These are phyloP conservation scores for Globisporangium splendens DNA, from an alignment of 352 stramenopile genomes.

Conservation along the genomic window DNA sequence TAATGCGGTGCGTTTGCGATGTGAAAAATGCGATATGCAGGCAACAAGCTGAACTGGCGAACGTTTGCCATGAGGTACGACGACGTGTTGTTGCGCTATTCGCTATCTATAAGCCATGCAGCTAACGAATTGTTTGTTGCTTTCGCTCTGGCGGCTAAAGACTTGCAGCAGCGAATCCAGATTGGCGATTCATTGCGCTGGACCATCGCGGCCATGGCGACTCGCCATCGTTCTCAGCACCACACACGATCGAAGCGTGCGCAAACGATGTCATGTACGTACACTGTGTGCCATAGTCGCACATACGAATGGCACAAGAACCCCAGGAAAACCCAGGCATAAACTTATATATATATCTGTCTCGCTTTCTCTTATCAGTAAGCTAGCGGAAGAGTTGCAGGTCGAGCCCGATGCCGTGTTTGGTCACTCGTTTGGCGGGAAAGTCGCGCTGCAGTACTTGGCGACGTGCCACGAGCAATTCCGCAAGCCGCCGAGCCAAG, in stretches of 20 bases:
- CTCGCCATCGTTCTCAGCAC: slow-evolving; percentile 56
- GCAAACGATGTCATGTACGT: slow-evolving; percentile 67
- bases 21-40: slow-evolving; percentile 18
- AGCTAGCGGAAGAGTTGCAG: slow-evolving; percentile 43
- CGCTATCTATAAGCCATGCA: neutral
- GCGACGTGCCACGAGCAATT: slow-evolving; percentile 42
- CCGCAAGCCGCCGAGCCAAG: slow-evolving; percentile 39
- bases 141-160: slow-evolving; percentile 14
- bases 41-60: slow-evolving; percentile 84
- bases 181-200: slow-evolving; percentile 65
- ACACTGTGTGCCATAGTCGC: neutral
- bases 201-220: slow-evolving; percentile 73
- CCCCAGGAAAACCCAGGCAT: no score
- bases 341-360: neutral
- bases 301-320: no score
- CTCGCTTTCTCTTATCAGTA: slow-evolving; percentile 18
- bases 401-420: slow-evolving; percentile 58
- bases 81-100: neutral
- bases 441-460: slow-evolving; percentile 72
- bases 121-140: no score
- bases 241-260: slow-evolving; percentile 64
- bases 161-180: slow-evolving; percentile 52
- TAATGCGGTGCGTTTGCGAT: neutral
- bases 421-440: slow-evolving; percentile 79
- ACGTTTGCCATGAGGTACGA: slow-evolving; percentile 71